phyloP scores from a whole-genome alignment of 495 filamentous ascomycete species.

The Hypoxylon crocopeplum region DNA sequence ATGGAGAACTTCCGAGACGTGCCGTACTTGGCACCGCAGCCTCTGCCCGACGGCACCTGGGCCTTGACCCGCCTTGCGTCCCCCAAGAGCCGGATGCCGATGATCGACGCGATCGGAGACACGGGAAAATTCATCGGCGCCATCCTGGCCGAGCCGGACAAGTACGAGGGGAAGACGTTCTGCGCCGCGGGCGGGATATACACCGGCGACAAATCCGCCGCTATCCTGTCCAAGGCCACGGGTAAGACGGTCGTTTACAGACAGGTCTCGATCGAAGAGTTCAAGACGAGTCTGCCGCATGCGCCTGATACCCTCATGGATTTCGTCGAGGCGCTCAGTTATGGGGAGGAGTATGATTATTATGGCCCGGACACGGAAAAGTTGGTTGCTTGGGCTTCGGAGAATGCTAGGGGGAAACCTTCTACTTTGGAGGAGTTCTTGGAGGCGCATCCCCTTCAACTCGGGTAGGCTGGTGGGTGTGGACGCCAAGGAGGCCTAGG shows the following conservation, averaged over 20 bases:
- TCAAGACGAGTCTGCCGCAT: conserved; percentile 38
- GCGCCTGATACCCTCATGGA: too few species aligned
- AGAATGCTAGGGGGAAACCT: conserved; percentile 47
- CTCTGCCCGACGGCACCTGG: conserved; percentile 41
- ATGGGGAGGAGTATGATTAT: conserved; percentile 53
- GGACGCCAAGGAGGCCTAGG: too few species aligned
- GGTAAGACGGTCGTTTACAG: conserved; percentile 57
- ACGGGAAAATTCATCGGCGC: conserved; percentile 61
- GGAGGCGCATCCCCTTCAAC: conserved; percentile 34
- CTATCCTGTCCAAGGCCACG: conserved; percentile 46
- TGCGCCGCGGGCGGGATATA: conserved; percentile 49
- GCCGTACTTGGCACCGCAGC: conserved; percentile 39
- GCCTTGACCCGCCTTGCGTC: conserved; percentile 40
- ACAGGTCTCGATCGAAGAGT: conserved; percentile 51
- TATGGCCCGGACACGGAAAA: conserved; percentile 51
- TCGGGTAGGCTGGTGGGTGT: too few species aligned
- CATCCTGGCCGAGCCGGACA: conserved; percentile 57
- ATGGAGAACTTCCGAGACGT: conserved; percentile 56
- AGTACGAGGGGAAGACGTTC: conserved; percentile 57
- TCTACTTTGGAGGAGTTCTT: conserved; percentile 57
- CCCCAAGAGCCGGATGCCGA: conserved; percentile 43
- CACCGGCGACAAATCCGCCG: conserved; percentile 45
- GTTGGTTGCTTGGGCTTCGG: conserved; percentile 49
- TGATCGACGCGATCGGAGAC: conserved; percentile 55
- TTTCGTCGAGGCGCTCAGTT: conserved; percentile 46